phyloP scores from a whole-genome alignment of 2,329 filamentous ascomycete species.

The Boeremia lycopersici region DNA sequence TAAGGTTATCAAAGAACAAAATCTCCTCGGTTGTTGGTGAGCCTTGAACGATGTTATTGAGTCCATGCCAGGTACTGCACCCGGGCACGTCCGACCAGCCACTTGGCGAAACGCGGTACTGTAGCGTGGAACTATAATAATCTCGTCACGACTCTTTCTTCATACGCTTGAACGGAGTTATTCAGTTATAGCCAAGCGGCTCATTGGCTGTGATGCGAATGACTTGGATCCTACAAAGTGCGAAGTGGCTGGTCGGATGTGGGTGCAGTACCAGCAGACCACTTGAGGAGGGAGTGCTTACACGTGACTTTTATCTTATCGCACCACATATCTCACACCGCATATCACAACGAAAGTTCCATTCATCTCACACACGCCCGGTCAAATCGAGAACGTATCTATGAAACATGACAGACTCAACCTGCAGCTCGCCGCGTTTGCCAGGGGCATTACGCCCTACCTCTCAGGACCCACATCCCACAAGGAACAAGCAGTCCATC shows the following conservation, averaged over 20 bases:
- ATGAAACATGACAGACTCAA: background rate
- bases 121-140: no score
- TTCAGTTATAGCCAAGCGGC: no score
- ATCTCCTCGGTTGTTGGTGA: background rate
- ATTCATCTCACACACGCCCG: background rate
- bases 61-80: no score
- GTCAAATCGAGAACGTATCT: background rate
- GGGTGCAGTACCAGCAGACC: background rate
- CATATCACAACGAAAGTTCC: no score
- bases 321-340: background rate
- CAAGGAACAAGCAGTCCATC: slow-evolving; percentile 21
- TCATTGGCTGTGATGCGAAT: no score
- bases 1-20: background rate
- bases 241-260: background rate
- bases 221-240: no score
- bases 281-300: no score
- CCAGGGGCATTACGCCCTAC: background rate
- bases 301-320: slow-evolving; percentile 18
- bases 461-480: slow-evolving; percentile 6
- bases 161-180: no score
- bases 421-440: background rate
- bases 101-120: no score
- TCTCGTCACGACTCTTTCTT: no score
- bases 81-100: no score
- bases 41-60: background rate